These are phyloP conservation scores for Talaromyces liani DNA, from an alignment of 495 filamentous ascomycete species.

Conservation along the genomic window DNA sequence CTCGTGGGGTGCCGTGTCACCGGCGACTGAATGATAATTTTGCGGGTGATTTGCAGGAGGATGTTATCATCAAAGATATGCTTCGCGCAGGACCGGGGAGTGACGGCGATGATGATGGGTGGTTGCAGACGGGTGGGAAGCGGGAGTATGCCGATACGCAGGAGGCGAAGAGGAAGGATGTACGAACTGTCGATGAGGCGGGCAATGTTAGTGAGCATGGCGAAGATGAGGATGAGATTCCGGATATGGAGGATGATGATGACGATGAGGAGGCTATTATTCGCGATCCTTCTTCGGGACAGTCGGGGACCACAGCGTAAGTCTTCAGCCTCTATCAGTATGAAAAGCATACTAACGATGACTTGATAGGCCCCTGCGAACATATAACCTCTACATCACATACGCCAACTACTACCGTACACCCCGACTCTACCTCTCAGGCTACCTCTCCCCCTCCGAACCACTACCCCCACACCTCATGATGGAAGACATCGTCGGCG, in stretches of 20 bases:
- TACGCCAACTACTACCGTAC: slow-evolving; percentile 97
- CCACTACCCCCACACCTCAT: slow-evolving; percentile 83
- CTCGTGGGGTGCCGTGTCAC: slow-evolving; percentile 87
- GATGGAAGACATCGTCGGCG: slow-evolving; percentile 99
- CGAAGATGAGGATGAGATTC: slow-evolving; percentile 78
- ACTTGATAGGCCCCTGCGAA: slow-evolving; percentile 64
- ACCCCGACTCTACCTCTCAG: slow-evolving; percentile 90
- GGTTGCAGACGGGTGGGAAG: slow-evolving; percentile 76
- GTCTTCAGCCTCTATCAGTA: slow-evolving; percentile 19
- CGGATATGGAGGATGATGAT: slow-evolving; percentile 96
- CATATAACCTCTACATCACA: slow-evolving; percentile 96
- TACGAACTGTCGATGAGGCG: slow-evolving; percentile 77
- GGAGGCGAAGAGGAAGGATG: slow-evolving; percentile 68
- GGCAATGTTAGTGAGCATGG: slow-evolving; percentile 62
- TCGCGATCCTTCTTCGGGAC: slow-evolving; percentile 53
- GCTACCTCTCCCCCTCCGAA: slow-evolving; percentile 72
- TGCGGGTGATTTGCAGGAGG: slow-evolving; percentile 76
- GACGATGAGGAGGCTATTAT: slow-evolving; percentile 98
- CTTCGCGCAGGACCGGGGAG: slow-evolving; percentile 49
- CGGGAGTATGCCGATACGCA: slow-evolving; percentile 51
- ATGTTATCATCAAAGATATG: slow-evolving; percentile 74
- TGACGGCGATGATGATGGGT: slow-evolving; percentile 74
- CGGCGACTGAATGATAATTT: slow-evolving; percentile 89
- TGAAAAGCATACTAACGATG: neutral
- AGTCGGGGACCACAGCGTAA: slow-evolving; percentile 58